phyloP scores from a whole-genome alignment of 192 early-diverging fungal species.

The Linnemannia hyalina region DNA sequence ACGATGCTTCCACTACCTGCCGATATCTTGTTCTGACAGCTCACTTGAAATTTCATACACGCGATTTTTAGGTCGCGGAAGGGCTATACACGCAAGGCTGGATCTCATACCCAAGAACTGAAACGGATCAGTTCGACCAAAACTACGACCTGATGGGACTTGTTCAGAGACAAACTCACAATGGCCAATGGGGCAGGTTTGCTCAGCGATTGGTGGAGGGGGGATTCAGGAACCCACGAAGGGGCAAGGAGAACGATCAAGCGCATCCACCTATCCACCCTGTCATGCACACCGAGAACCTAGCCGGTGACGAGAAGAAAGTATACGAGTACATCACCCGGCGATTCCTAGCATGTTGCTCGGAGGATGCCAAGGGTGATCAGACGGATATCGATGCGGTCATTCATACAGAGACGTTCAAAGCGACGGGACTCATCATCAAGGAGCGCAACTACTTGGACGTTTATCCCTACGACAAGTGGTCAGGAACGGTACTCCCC shows the following conservation, averaged over 20 bases:
- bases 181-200: constrained; percentile 30
- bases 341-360: constrained; percentile 93
- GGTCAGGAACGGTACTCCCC: constrained; percentile 82
- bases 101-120: constrained; percentile 97
- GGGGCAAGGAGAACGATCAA: constrained; percentile 91
- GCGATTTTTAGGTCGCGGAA: constrained; percentile 79
- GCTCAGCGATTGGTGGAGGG: constrained; percentile 70
- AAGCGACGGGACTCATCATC: constrained; percentile 82
- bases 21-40: no score
- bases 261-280: constrained; percentile 99
- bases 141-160: constrained; percentile 78
- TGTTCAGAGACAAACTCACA: constrained; percentile 71
- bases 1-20: no score
- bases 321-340: constrained; percentile 92
- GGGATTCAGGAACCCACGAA: constrained; percentile 79
- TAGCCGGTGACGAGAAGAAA: constrained; percentile 72
- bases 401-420: constrained; percentile 83
- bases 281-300: constrained; percentile 56
- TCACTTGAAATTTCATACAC: not conserved
- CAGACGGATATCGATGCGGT: constrained; percentile 82
- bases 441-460: constrained; percentile 92
- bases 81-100: constrained; percentile 87
- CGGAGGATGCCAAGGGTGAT: constrained; percentile 88
- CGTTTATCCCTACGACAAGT: constrained; percentile 92
- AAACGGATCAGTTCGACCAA: constrained; percentile 90